Conservation (phyloP, 768 basidiomycete species). For the Gyrodon lividus region DNA sequence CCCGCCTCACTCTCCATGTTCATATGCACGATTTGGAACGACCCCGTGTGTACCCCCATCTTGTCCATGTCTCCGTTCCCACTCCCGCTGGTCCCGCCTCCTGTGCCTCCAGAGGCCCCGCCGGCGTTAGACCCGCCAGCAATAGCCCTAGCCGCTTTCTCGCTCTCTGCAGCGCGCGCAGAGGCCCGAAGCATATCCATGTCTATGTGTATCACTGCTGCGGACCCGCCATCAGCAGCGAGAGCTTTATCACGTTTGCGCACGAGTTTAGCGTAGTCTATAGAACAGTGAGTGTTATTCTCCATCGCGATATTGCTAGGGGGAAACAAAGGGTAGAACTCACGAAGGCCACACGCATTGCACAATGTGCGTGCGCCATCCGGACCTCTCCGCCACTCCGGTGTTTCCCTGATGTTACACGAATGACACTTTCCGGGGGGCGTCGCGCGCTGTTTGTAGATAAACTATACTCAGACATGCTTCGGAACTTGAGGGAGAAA, state of each 20-base stretch:
- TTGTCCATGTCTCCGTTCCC: conserved; percentile 23
- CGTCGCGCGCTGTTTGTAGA: conserved; percentile 65
- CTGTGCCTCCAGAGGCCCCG: not conserved
- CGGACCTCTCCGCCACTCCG: conserved; percentile 85
- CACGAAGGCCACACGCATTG: conserved; percentile 84
- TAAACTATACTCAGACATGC: conserved; percentile 21
- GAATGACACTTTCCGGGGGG: conserved; percentile 88
- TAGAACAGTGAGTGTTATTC: not conserved
- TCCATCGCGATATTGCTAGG: not conserved
- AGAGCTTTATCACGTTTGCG: conserved; percentile 71
- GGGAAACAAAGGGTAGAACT: conserved; percentile 4
- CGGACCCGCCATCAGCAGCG: conserved; percentile 49
- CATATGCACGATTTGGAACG: conserved; percentile 51
- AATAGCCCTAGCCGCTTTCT: conserved; percentile 30
- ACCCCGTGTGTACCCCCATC: conserved; percentile 49
- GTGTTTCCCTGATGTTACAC: conserved; percentile 83
- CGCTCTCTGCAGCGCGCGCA: conserved; percentile 53
- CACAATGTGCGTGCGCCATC: conserved; percentile 83
- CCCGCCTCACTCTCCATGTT: conserved; percentile 14
- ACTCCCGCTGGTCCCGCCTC: conserved; percentile 1
- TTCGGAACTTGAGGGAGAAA: not conserved
- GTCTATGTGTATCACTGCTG: conserved; percentile 53
- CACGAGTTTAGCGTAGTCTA: conserved; percentile 83
- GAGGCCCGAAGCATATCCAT: conserved; percentile 76
- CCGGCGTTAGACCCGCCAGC: conserved; percentile 28